Evolutionary conservation across 1,284 basidiomycete genomes (phyloP), one percentile per base, ranked within the genome.

Genomic region (Earliella scabrosa): DNA sequence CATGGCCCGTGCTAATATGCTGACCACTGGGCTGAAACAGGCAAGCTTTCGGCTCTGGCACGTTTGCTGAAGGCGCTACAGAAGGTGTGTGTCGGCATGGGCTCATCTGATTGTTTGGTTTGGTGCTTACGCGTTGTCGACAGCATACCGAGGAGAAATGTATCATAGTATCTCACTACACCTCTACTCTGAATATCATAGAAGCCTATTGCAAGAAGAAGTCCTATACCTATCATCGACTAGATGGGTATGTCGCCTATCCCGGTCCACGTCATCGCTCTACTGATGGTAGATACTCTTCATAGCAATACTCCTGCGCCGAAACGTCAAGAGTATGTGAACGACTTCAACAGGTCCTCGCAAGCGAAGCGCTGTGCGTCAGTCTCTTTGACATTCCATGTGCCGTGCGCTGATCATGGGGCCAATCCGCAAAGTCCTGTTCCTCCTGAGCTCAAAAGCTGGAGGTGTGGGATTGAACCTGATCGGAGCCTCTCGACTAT

Each of bases 401-500:
- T n/a, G n/a, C n/a, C n/a, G n/a, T n/a, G n/a, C n/a, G n/a, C n/a
- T n/a, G n/a, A n/a, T n/a, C n/a, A n/a, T n/a, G n/a, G n/a, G n/a
- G n/a, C n/a, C n/a, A n/a, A n/a, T n/a, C n/a, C n/a, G n/a, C n/a
- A n/a, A n/a, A 93, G 90, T 98, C 68, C 73, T 98, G 29, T 99
- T 99, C 69, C 77, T 99, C 18, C 77, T 99, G 44, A 97, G 95
- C 68, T 92, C 95, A 10, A 98, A 98, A 75, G 94, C 95, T 1
- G 97, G 97, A 18, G 97, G 97, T 23, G 92, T 95, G 18, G 97
- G 97, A 1, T 82, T 99, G 50, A 99, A 98, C 71, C 81, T 97
- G 24, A 95, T 95, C 32, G 92, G 94, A 27, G 95, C 89, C 10
- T 96, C 93, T 10, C 80, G 95, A 38, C 74, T 98, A 38, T 89